phyloP scores from a whole-genome alignment of 202 grass and related monocot species.

The Zoysia matrella region DNA sequence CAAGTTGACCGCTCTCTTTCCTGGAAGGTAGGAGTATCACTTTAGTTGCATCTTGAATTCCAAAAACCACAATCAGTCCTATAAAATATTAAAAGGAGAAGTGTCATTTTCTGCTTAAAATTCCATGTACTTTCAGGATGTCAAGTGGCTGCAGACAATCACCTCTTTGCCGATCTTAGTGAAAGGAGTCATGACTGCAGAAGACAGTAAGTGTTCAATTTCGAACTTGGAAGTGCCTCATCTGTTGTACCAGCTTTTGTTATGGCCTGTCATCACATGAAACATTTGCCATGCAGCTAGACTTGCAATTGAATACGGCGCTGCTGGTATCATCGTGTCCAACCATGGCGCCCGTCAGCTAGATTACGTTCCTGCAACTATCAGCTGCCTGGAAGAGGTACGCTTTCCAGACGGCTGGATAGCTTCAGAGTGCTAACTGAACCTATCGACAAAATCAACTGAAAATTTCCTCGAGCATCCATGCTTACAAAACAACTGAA shows the following conservation, averaged over 20 bases:
- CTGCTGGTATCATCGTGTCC: slow-evolving; percentile 86
- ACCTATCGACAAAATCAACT: background rate
- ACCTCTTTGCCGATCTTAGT: slow-evolving; percentile 86
- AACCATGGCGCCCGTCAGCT: slow-evolving; percentile 97
- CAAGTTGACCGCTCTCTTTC: slow-evolving; percentile 82
- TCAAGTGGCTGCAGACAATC: slow-evolving; percentile 88
- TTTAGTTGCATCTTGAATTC: background rate
- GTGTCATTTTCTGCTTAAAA: background rate
- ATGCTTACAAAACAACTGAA: background rate
- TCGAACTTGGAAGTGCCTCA: background rate
- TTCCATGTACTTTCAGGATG: slow-evolving; percentile 52
- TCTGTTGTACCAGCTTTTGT: background rate
- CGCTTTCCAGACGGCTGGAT: too few relatives aligned
- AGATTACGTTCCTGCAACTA: slow-evolving; percentile 86
- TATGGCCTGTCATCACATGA: background rate
- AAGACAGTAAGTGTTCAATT: slow-evolving; percentile 71
- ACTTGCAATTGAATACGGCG: slow-evolving; percentile 66
- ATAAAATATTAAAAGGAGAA: background rate
- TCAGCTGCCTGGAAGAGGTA: slow-evolving; percentile 97
- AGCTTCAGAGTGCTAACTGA: background rate
- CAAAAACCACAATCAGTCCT: background rate
- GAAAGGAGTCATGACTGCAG: slow-evolving; percentile 91
- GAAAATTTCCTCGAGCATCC: too few relatives aligned
- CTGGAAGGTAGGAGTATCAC: slow-evolving; percentile 61
- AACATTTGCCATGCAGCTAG: slow-evolving; percentile 60